These are phyloP conservation scores for Neurospora africana DNA, from an alignment of 495 filamentous ascomycete species.

Conservation along the genomic window DNA sequence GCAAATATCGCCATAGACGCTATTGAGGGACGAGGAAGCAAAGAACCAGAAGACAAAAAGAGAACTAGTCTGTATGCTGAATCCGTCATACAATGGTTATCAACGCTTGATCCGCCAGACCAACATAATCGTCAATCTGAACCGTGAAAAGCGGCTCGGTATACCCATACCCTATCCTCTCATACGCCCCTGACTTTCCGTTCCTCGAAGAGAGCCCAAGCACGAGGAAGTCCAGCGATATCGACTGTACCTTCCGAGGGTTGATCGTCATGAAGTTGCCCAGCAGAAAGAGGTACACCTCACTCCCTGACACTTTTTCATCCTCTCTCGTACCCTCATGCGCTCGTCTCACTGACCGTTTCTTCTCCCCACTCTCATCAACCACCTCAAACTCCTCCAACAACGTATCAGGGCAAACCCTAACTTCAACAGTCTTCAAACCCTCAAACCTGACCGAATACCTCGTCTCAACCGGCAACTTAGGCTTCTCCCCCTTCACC, in stretches of 20 bases:
- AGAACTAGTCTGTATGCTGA: neutral
- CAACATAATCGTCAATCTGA: neutral
- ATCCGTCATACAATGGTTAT: neutral
- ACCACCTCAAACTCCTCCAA: neutral
- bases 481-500: neutral
- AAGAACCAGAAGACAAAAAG: neutral
- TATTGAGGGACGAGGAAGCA: neutral
- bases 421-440: neutral
- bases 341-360: neutral
- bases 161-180: neutral
- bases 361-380: neutral
- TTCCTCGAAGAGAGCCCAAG: neutral
- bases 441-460: neutral
- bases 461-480: neutral
- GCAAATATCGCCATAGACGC: accelerated
- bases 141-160: neutral
- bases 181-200: neutral
- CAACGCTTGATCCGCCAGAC: neutral
- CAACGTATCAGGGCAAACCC: neutral
- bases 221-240: neutral
- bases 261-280: neutral
- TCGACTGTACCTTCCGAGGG: neutral
- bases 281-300: neutral
- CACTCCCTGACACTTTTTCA: neutral
- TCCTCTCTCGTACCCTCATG: neutral